phyloP scores from a whole-genome alignment of 2,329 filamentous ascomycete genomes.

The Trichoderma lentiforme region DNA sequence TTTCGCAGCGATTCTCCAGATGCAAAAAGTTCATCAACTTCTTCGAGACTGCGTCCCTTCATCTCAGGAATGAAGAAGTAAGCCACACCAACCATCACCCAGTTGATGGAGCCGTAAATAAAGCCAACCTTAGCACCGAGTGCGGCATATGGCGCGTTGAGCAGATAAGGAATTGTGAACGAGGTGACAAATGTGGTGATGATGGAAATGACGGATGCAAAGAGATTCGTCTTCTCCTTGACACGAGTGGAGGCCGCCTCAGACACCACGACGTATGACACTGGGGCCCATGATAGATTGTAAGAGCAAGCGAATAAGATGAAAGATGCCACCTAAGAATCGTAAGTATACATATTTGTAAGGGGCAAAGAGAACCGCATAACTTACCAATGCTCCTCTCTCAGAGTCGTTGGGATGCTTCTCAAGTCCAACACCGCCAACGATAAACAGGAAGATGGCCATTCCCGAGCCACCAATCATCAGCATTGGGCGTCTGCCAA shows the following conservation, averaged over 20 bases:
- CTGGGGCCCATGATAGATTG: conserved; percentile 29
- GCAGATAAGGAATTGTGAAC: conserved; percentile 37
- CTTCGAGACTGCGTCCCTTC: conserved; percentile 32
- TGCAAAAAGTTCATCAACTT: conserved; percentile 26
- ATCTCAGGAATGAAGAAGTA: conserved; percentile 45
- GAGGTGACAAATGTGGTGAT: conserved; percentile 32
- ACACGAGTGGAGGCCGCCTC: conserved; percentile 27
- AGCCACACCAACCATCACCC: conserved; percentile 39
- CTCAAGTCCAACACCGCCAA: conserved; percentile 24
- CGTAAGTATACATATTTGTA: background rate
- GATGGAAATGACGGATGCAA: conserved; percentile 29
- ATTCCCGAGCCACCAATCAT: conserved; percentile 26
- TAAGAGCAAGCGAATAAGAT: conserved; percentile 28
- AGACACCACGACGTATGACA: conserved; percentile 29
- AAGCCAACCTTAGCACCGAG: conserved; percentile 37
- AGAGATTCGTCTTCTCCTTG: conserved; percentile 32
- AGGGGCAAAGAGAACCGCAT: background rate
- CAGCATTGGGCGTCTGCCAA: conserved; percentile 28
- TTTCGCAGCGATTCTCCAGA: conserved; percentile 21
- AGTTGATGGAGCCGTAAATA: conserved; percentile 38
- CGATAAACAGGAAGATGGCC: conserved; percentile 25
- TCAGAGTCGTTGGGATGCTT: conserved; percentile 11
- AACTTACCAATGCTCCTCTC: conserved; percentile 10
- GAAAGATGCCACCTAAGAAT: conserved; percentile 26
- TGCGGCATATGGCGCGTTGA: conserved; percentile 34